Evolutionary conservation across 2,329 filamentous ascomycete species (phyloP).

Genomic region (Arthroderma sp.): DNA sequence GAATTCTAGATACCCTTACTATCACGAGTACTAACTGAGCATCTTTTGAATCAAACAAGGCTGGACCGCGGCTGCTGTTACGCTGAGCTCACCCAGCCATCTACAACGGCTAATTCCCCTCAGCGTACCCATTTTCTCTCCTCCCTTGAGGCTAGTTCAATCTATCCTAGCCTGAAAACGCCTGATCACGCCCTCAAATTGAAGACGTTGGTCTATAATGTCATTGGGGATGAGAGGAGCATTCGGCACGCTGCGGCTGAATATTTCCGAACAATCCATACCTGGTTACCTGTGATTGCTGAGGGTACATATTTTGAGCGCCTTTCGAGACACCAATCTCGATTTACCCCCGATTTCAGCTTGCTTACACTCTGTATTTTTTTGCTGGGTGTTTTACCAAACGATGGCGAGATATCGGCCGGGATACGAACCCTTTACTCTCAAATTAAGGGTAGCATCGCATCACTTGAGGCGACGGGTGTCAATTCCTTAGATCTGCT

Average conservation of each 20-base stretch:
- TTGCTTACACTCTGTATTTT: neutral
- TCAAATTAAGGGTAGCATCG: neutral
- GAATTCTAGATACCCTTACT: neutral
- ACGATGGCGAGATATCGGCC: neutral
- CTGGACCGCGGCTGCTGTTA: neutral
- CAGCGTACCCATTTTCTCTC: neutral
- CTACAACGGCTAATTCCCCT: neutral
- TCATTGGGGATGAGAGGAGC: neutral
- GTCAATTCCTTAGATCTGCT: neutral
- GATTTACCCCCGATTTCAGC: neutral
- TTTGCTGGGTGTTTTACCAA: neutral
- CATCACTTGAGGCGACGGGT: neutral
- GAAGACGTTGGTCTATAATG: neutral
- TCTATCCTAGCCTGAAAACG: neutral
- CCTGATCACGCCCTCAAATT: neutral
- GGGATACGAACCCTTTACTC: neutral
- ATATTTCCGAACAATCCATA: constrained; percentile 16
- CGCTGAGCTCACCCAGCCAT: neutral
- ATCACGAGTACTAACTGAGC: too few relatives aligned
- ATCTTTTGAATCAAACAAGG: too few relatives aligned
- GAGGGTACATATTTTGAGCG: constrained; percentile 4
- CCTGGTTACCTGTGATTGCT: constrained; percentile 15
- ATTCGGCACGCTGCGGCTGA: constrained; percentile 12
- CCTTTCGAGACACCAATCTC: neutral
- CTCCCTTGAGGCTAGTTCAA: neutral